phyloP scores from a whole-genome alignment of 2,329 filamentous ascomycete genomes.

The Triangularia setosa region DNA sequence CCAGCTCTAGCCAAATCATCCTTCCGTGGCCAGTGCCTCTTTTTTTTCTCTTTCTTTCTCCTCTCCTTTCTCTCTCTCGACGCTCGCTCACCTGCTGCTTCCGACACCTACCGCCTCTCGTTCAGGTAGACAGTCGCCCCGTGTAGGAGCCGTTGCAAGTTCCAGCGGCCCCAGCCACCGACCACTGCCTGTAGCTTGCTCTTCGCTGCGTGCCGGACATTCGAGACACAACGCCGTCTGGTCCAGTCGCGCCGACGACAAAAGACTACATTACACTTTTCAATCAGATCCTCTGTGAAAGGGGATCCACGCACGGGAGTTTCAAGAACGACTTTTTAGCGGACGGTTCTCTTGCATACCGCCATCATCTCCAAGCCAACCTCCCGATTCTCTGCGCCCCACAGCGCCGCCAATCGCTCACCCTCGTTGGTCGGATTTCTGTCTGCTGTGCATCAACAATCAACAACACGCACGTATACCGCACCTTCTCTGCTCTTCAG shows the following conservation, averaged over 20 bases:
- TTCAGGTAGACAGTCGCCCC: slow-evolving; percentile 12
- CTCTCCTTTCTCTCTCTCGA: slow-evolving; percentile 10
- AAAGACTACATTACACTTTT: not conserved
- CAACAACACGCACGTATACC: slow-evolving; percentile 13
- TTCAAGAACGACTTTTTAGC: not conserved
- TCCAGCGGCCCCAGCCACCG: slow-evolving; percentile 6
- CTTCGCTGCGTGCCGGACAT: slow-evolving; percentile 13
- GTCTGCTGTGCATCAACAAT: slow-evolving; percentile 25
- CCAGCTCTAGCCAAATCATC: slow-evolving; percentile 1
- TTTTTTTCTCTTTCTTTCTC: slow-evolving; percentile 12
- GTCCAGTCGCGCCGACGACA: slow-evolving; percentile 4
- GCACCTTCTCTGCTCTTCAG: slow-evolving; percentile 12
- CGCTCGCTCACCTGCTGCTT: slow-evolving; percentile 21
- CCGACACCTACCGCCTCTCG: slow-evolving; percentile 15
- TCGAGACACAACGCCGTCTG: slow-evolving; percentile 16
- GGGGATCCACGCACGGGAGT: not conserved
- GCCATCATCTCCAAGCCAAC: slow-evolving; percentile 24
- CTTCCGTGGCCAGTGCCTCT: slow-evolving; percentile 12
- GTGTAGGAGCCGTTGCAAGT: slow-evolving; percentile 16
- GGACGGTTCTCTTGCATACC: slow-evolving; percentile 2
- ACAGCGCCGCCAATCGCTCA: slow-evolving; percentile 27
- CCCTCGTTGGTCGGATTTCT: slow-evolving; percentile 9
- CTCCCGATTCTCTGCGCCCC: slow-evolving; percentile 23
- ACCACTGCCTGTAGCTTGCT: slow-evolving; percentile 13
- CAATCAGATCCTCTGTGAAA: not conserved